Percentiles rank a stretch among this genome's conserved stretches.
These are phyloP conservation scores for Lactarius quietus DNA, from an alignment of 768 basidiomycete genomes.

Conservation along the genomic window DNA sequence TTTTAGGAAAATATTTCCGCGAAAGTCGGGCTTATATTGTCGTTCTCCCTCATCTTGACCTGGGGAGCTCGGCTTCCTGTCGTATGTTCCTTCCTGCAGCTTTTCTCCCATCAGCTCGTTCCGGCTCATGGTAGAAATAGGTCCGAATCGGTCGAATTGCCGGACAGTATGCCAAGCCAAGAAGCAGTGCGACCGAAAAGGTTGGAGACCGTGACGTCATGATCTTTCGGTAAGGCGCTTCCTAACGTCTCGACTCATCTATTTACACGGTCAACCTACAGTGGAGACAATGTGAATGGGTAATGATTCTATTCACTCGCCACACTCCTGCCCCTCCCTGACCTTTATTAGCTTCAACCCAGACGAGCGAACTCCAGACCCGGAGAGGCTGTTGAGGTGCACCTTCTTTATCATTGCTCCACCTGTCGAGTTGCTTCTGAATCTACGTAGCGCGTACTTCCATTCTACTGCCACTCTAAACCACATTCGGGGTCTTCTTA, in stretches of 20 bases:
- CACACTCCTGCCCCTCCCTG: neutral
- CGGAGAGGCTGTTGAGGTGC: conserved; percentile 81
- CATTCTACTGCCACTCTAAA: conserved; percentile 93
- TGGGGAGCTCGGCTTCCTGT: conserved; percentile 94
- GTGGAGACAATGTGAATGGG: conserved; percentile 98
- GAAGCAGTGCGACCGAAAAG: conserved; percentile 78
- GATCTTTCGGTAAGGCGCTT: conserved; percentile 67
- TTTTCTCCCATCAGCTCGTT: neutral
- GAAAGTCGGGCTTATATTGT: conserved; percentile 87
- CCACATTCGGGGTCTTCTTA: conserved; percentile 82
- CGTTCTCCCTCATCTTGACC: conserved; percentile 91
- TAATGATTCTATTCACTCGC: conserved; percentile 33
- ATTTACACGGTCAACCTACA: conserved; percentile 31
- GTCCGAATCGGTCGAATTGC: conserved; percentile 88
- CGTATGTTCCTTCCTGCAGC: conserved; percentile 42
- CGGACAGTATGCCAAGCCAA: conserved; percentile 94
- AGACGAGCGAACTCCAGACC: conserved; percentile 83
- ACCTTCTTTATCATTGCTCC: neutral
- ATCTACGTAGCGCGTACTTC: conserved; percentile 76
- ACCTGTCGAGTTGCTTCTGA: neutral
- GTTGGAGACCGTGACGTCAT: conserved; percentile 71
- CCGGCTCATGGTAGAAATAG: conserved; percentile 35
- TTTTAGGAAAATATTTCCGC: conserved; percentile 78
- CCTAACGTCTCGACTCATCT: neutral
- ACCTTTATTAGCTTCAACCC: conserved; percentile 53